These are phyloP conservation scores for Annulohypoxylon bovei DNA, from an alignment of 495 filamentous ascomycete genomes.

Conservation along the genomic window DNA sequence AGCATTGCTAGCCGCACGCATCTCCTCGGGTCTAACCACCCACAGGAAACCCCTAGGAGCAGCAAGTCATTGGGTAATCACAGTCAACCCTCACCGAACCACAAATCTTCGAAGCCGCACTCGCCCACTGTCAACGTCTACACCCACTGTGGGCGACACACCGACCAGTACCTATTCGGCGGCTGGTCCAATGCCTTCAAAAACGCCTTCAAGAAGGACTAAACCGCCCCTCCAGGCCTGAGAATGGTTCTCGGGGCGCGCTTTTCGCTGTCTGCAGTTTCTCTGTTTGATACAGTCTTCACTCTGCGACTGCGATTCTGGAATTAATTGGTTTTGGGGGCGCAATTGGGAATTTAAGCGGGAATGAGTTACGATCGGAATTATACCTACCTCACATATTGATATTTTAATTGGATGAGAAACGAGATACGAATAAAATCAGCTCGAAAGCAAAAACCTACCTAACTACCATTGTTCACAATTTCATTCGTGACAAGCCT, in stretches of 20 bases:
- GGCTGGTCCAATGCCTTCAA: constrained; percentile 41
- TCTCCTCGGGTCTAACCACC: constrained; percentile 21
- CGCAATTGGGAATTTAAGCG: constrained; percentile 5
- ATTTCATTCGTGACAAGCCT: background rate
- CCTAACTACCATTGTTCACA: too few relatives aligned
- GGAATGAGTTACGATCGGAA: constrained; percentile 19
- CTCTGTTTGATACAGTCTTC: constrained; percentile 28
- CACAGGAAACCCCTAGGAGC: constrained; percentile 14
- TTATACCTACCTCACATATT: constrained; percentile 19
- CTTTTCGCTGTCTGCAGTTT: background rate
- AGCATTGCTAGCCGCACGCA: background rate
- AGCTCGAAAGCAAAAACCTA: background rate
- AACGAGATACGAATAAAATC: constrained; percentile 21
- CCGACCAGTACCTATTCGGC: constrained; percentile 47
- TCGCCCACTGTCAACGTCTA: constrained; percentile 48
- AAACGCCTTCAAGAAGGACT: constrained; percentile 38
- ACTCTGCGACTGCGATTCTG: constrained; percentile 4
- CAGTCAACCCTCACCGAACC: constrained; percentile 7
- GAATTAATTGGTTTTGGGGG: constrained; percentile 26
- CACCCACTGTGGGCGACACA: constrained; percentile 49
- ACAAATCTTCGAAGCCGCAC: constrained; percentile 33
- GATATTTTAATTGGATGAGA: constrained; percentile 27
- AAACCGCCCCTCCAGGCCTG: background rate
- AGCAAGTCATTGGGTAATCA: constrained; percentile 11
- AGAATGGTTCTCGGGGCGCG: background rate